Evolutionary conservation across 2,329 filamentous ascomycete species (phyloP).

Genomic region (Akanthomyces uredinophilus): DNA sequence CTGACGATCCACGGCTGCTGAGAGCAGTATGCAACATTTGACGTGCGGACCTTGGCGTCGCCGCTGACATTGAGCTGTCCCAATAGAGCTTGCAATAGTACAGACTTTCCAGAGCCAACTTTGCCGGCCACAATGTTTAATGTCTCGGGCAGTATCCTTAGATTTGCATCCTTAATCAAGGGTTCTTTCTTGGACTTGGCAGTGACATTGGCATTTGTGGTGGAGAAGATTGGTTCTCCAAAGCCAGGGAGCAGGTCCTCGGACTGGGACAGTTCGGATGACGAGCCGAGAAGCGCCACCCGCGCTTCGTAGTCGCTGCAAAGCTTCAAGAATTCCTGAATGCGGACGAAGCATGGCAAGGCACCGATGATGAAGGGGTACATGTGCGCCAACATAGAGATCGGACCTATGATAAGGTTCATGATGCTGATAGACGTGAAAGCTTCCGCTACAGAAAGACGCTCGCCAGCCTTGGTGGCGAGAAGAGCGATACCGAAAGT

Average conservation of each 20-base stretch:
- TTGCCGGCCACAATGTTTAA: conserved; percentile 21
- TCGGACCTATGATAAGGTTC: neutral
- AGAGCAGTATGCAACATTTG: conserved; percentile 21
- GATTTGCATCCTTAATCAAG: conserved; percentile 13
- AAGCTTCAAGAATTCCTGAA: neutral
- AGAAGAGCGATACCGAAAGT: conserved; percentile 19
- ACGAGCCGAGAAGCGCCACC: neutral
- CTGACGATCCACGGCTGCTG: conserved; percentile 23
- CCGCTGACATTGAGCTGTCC: conserved; percentile 19
- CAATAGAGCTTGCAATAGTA: conserved; percentile 19
- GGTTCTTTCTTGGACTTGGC: conserved; percentile 11
- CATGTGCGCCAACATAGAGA: neutral
- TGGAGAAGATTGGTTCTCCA: neutral
- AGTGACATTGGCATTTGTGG: neutral
- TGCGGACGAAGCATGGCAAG: neutral
- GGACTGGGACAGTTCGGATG: neutral
- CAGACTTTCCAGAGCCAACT: conserved; percentile 22
- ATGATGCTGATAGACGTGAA: conserved; percentile 8
- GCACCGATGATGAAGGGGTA: neutral
- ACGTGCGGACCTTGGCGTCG: conserved; percentile 9
- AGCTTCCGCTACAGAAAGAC: neutral
- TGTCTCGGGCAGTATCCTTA: conserved; percentile 15
- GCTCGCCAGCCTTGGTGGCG: neutral
- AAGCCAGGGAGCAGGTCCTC: neutral
- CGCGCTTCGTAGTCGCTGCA: neutral